A percentile compares a stretch with the other conserved stretches of the same genome.
phyloP scores from a whole-genome alignment of 106 monocot genomes.

The Gastrodia elata region DNA sequence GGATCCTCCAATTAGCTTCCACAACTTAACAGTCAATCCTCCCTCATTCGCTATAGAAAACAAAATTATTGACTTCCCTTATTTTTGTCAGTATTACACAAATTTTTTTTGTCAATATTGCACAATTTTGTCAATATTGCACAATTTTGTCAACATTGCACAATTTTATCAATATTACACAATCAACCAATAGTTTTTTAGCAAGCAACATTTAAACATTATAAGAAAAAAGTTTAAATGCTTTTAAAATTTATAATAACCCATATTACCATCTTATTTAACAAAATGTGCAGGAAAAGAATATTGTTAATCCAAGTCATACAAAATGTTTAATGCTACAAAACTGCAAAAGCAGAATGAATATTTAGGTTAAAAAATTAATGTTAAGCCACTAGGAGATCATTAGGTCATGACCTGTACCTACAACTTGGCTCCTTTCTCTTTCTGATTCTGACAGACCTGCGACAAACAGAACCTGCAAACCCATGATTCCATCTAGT shows the following conservation, averaged over 20 bases:
- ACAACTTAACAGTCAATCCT: too few species aligned
- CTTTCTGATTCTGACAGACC: slow-evolving; percentile 16
- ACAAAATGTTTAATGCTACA: not conserved
- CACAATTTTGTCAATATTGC: too few species aligned
- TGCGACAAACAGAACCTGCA: slow-evolving; percentile 13
- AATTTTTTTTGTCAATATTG: not conserved
- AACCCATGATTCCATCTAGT: slow-evolving; percentile 2
- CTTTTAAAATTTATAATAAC: not conserved
- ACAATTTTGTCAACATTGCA: not conserved
- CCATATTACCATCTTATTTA: not conserved
- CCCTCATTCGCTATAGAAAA: not conserved
- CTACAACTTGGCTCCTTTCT: slow-evolving; percentile 5
- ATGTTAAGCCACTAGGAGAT: not conserved
- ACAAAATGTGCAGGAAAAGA: not conserved
- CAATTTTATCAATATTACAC: not conserved
- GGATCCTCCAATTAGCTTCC: too few species aligned
- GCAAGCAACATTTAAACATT: not conserved
- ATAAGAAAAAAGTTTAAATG: not conserved
- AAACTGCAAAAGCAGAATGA: not conserved
- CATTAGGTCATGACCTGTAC: slow-evolving; percentile 7
- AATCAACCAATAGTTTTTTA: too few species aligned
- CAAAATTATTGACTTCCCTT: not conserved
- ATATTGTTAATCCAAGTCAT: not conserved
- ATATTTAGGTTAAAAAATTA: not conserved
- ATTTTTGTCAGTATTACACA: not conserved